Base-by-base conservation (phyloP, 225 moss, liverwort and hornwort genomes). In the Ulota crispa region DNA sequence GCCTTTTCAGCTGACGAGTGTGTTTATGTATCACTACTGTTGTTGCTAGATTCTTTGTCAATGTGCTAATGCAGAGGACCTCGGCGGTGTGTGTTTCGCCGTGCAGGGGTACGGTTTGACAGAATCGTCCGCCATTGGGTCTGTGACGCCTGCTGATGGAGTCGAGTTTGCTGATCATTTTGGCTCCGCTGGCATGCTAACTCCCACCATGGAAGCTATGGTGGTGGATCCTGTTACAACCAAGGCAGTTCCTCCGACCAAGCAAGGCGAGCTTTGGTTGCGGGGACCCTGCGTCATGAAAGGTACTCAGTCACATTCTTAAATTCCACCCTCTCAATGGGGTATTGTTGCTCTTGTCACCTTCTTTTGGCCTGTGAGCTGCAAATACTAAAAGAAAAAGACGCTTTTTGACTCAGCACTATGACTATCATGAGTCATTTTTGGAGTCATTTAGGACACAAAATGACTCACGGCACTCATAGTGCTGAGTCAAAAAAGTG, bases 61-160 rank as follows among this genome's bases (percentile, higher is more conserved):
- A 2, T 2, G 18, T 50, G 50, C 50, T 50, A 50, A 50, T 50
- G 50, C 18, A 50, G 18, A 50, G 50, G 50, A 16, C 50, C 18
- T 50, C 50, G 50, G 50, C 16, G 57, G 15, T 34, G 21, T 64
- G 30, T n/a, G 12, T 9, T 15, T 13, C 39, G 28, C 24, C 61
- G 11, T 76, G 68, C 81, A 99, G 98, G 98, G 96, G 9, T 99
- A 90, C 64, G 98, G 92, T 3, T 64, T 99, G 92, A 96, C 96
- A 43, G 98, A 99, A 73, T 86, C 96, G 16, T 66, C 64, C 42
- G 83, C 53, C 42, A 8, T 87, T 8, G 93, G 93, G 4, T 60
- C 90, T 6, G 11, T 50, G 37, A 88, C 86, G 21, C 90, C 90
- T 1, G 37, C 60, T 6, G 80, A 88, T 15, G 87, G 79, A 14